Base-by-base conservation (phyloP, 345 rosid genomes). In the Lenwebbia sp. region DNA sequence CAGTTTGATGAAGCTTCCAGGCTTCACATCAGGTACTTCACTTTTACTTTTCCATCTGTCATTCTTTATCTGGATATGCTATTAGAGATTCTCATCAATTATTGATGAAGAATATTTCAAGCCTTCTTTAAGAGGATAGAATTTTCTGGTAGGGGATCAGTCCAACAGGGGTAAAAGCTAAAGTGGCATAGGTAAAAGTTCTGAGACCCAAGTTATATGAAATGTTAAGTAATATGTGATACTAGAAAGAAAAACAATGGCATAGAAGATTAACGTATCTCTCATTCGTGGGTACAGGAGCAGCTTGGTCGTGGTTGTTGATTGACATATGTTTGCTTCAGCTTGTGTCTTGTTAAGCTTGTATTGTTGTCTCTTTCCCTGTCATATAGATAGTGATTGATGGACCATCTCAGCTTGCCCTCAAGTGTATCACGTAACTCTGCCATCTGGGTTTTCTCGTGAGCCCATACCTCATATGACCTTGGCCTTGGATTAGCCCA, bases 1-100 rank as follows among this genome's bases (percentile, higher is more conserved):
- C 50, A 96, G 93, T 54, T 90, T 93, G 88, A 86, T 94, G 91
- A 94, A 92, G 89, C 92, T 95, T 88, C 98, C 98, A 74, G 98
- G 99, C 81, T 53, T 95, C 84, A 94, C 98, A 83, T 85, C 91
- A 84, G 98, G 99, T 97, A 94, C 58, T 65, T 11, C 55, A 57
- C 83, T 26, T 53, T 47, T 41, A 19, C 23, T 51, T 47, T 82
- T 28, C 33, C 55, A 47, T 13, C 44, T 82, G 25, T 65, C 78
- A 70, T 37, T 33, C 76, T 70, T 33, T 70, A 37, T 70, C 47
- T 70, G 25, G 44, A 70, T 33, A 10, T 70, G 22, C 78, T 9
- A 70, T 70, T 70, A 70, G 78, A 55, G 12, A 23, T 55, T 22
- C 58, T 55, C 5, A 4, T 70, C 25, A 8, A 70, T 17, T 70